Conservation (phyloP, 2,329 filamentous ascomycete genomes). For the Fusarium sp. region DNA sequence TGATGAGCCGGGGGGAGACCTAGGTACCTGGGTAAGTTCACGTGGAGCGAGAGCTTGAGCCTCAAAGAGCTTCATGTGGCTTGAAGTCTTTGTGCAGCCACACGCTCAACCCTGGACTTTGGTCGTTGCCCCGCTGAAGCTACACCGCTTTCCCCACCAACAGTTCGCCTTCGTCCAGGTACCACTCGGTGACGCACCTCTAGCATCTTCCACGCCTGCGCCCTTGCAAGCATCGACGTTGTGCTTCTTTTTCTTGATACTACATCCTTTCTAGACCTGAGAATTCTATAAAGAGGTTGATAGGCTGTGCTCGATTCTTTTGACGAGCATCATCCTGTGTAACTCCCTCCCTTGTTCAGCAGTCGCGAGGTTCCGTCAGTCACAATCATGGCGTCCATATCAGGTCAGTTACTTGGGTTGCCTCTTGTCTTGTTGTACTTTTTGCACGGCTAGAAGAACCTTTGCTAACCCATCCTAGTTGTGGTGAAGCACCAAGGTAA, state of each 20-base stretch:
- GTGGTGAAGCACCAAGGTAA: conserved; percentile 95
- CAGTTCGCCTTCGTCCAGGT: conserved; percentile 42
- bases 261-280: conserved; percentile 1
- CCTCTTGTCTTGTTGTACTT: not conserved
- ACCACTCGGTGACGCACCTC: conserved; percentile 48
- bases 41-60: conserved; percentile 28
- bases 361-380: conserved; percentile 23
- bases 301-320: not conserved
- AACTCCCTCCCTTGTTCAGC: conserved; percentile 3
- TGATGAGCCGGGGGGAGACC: conserved; percentile 19
- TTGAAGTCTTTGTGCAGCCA: conserved; percentile 18
- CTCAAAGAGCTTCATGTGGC: conserved; percentile 22
- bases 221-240: conserved; percentile 9
- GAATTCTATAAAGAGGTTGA: not conserved
- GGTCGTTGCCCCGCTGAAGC: conserved; percentile 21
- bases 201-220: conserved; percentile 23
- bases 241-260: not conserved
- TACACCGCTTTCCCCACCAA: conserved; percentile 45
- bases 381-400: conserved; percentile 63
- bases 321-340: not conserved
- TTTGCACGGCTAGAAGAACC: not conserved
- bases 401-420: conserved; percentile 55
- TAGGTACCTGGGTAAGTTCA: conserved; percentile 2
- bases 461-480: conserved; percentile 62
- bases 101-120: not conserved